phyloP scores from a whole-genome alignment of 2,329 filamentous ascomycete genomes.

The Emergomyces pasteurianus region DNA sequence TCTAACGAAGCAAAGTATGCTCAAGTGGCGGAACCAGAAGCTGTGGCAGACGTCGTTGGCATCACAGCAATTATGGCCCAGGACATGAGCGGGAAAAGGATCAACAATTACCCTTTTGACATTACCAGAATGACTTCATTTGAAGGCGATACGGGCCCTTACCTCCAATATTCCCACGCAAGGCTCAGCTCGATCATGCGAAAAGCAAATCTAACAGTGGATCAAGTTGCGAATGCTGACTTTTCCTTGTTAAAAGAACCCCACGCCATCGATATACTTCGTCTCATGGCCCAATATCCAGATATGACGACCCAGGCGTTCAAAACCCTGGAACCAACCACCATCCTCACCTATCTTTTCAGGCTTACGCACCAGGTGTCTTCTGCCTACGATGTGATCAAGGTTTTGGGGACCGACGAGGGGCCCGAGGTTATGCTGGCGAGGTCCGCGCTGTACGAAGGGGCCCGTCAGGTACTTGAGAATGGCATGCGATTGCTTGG shows the following conservation, averaged over 20 bases:
- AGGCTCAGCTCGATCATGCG: constrained; percentile 53
- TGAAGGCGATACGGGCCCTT: constrained; percentile 74
- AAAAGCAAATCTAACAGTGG: constrained; percentile 41
- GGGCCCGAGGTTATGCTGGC: constrained; percentile 36
- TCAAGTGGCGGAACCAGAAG: constrained; percentile 64
- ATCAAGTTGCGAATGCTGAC: constrained; percentile 52
- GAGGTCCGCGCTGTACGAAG: constrained; percentile 42
- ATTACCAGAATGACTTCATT: constrained; percentile 73
- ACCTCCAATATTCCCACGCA: constrained; percentile 72
- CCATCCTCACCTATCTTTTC: constrained; percentile 62
- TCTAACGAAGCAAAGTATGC: constrained; percentile 72
- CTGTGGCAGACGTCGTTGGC: constrained; percentile 65
- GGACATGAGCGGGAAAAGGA: constrained; percentile 75
- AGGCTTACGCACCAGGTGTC: constrained; percentile 5
- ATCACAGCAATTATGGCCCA: constrained; percentile 87
- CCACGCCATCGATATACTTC: constrained; percentile 61
- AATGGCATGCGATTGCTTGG: constrained; percentile 50
- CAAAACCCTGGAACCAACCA: constrained; percentile 67
- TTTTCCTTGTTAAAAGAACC: constrained; percentile 56
- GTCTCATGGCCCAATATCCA: constrained; percentile 71
- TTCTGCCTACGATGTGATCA: not conserved
- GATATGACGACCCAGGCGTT: constrained; percentile 75
- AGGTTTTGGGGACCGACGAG: constrained; percentile 41
- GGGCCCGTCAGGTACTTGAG: constrained; percentile 43
- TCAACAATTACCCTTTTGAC: constrained; percentile 59